These are phyloP conservation scores for Xylaria grammica DNA, from an alignment of 495 filamentous ascomycete species.

Conservation along the genomic window DNA sequence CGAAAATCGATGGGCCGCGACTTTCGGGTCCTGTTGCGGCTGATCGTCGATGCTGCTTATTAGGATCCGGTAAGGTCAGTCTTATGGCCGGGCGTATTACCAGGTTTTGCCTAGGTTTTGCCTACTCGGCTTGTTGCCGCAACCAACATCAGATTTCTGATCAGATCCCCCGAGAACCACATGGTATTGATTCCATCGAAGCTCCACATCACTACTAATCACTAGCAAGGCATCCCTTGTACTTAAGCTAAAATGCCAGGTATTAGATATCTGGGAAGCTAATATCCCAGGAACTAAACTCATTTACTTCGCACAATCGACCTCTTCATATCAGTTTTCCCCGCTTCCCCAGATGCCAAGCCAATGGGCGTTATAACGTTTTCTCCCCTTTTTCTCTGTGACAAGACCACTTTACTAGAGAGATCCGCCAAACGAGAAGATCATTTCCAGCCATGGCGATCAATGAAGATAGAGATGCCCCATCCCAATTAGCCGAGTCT, in stretches of 20 bases:
- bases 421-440: too few relatives aligned
- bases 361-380: not conserved
- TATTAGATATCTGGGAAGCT: not conserved
- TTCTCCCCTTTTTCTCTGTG: too few relatives aligned
- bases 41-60: slow-evolving; percentile 3
- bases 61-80: not conserved
- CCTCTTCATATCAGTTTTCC: not conserved
- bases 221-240: slow-evolving; percentile 11
- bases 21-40: slow-evolving; percentile 6
- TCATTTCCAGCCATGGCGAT: too few relatives aligned
- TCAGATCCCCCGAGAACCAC: not conserved
- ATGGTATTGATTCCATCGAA: slow-evolving; percentile 5
- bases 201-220: slow-evolving; percentile 3
- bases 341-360: slow-evolving; percentile 3
- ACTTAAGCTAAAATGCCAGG: not conserved
- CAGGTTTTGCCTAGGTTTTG: not conserved
- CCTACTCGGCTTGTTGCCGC: not conserved
- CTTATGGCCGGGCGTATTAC: slow-evolving; percentile 6
- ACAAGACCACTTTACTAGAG: too few relatives aligned
- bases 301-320: not conserved
- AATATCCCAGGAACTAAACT: not conserved
- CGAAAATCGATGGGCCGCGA: not conserved
- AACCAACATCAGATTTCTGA: not conserved
- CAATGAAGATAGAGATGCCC: not conserved
- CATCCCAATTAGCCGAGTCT: not conserved